A percentile compares a stretch with the other conserved stretches of the same genome.
Conservation (phyloP, 768 basidiomycete species). For the Amanita phalloides region DNA sequence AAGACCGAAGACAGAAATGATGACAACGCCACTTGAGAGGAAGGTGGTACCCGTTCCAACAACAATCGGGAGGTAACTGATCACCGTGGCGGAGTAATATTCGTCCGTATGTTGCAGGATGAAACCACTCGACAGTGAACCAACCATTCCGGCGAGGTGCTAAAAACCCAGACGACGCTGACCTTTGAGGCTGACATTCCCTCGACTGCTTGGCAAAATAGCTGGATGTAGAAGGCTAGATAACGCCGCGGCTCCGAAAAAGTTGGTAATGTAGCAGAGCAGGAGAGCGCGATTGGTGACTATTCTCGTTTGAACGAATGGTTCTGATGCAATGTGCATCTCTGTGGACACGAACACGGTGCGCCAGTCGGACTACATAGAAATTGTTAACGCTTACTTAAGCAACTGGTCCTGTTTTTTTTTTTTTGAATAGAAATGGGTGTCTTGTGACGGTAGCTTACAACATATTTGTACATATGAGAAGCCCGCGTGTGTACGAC, state of each 20-base stretch:
- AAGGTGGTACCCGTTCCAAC: conserved; percentile 26
- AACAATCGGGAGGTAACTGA: conserved; percentile 26
- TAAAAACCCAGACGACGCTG: conserved; percentile 40
- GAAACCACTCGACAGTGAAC: conserved; percentile 41
- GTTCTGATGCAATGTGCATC: conserved; percentile 38
- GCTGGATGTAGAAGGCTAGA: conserved; percentile 43
- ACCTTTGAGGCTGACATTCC: conserved; percentile 35
- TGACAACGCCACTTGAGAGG: conserved; percentile 27
- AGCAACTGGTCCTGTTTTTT: too few species aligned
- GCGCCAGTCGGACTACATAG: conserved; percentile 31
- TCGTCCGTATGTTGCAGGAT: conserved; percentile 49
- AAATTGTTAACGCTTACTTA: too few species aligned
- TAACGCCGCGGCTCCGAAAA: conserved; percentile 37
- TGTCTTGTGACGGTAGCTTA: too few species aligned
- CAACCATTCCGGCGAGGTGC: conserved; percentile 33
- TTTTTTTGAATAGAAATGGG: too few species aligned
- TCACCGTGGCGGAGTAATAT: conserved; percentile 40
- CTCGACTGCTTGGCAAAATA: conserved; percentile 50
- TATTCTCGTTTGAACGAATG: conserved; percentile 47
- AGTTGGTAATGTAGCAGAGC: conserved; percentile 45
- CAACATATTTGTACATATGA: too few species aligned
- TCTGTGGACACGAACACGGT: conserved; percentile 40
- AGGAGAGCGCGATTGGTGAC: conserved; percentile 37
- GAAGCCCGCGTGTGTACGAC: too few species aligned
- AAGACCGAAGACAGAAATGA: conserved; percentile 26